Base-by-base conservation (phyloP, 805 yeast species). In the Kluyveromyces aestuarii region DNA sequence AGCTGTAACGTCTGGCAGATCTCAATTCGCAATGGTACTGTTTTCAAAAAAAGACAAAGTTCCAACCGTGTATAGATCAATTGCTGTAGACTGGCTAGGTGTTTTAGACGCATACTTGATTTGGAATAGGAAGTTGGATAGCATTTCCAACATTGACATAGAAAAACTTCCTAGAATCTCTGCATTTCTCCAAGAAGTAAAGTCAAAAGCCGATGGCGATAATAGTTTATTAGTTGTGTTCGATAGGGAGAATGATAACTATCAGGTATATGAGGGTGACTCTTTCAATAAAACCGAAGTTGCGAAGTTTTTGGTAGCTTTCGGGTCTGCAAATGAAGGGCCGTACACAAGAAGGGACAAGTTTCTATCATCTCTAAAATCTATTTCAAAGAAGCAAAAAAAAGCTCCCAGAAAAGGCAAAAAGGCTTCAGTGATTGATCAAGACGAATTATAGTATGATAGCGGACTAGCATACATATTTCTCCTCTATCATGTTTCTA, bases 31-130 rank as follows among this genome's bases (percentile, higher is more conserved):
- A 55, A 70, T 77, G 5, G 62, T 85, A 7, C 67, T 84, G n/a
- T 53, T 85, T 25, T 72, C 87, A 1, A 69, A 72, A 41, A 74
- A 74, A 45, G 70, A 67, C 18, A 67, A 64, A 40, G 63, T 80
- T 5, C 72, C 84, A 9, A 77, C 88, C 1, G 61, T 81, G 49
- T 74, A 73, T 57, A 85, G 82, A 58, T 67, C 84, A 1, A 66
- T 87, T 51, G 88, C 91, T 2, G 71, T 86, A 48, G 95, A 87
- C 60, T 82, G 79, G 63, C 61, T 82, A 40, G 80, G 74, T 0
- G 52, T 61, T 2, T 60, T 76, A 2, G 76, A 78, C 40, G 73
- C 59, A 77, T 55, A 82, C 73, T 1, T 73, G 69, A 60, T 62
- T 68, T 37, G 69, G 9, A 61, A 58, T 38, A 37, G 48, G 3